A percentile compares a stretch with the other conserved stretches of the same genome.
These are phyloP conservation scores for Trametes villosa DNA, from an alignment of 768 basidiomycete species.

Conservation along the genomic window DNA sequence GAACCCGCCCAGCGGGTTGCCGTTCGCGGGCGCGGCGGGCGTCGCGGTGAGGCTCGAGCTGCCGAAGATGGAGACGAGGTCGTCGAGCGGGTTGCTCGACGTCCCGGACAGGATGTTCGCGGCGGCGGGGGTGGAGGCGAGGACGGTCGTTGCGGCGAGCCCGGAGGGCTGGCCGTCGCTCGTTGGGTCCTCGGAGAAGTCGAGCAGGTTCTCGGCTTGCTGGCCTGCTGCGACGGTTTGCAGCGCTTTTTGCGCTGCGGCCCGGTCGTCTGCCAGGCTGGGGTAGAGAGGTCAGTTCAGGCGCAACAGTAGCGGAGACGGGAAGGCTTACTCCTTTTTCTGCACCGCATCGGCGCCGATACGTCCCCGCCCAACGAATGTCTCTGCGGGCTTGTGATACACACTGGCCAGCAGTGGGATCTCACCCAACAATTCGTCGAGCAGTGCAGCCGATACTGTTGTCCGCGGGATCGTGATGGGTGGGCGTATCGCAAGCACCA, in stretches of 20 bases:
- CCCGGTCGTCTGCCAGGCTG: conserved; percentile 69
- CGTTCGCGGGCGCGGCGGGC: conserved; percentile 22
- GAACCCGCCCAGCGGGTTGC: conserved; percentile 32
- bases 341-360: conserved; percentile 82
- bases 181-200: conserved; percentile 78
- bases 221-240: conserved; percentile 91
- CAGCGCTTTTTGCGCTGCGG: conserved; percentile 80
- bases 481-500: conserved; percentile 89
- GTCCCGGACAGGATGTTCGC: conserved; percentile 77
- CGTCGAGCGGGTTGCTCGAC: conserved; percentile 88
- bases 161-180: conserved; percentile 67
- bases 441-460: conserved; percentile 81
- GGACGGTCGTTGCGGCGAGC: conserved; percentile 75
- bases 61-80: conserved; percentile 92
- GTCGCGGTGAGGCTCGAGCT: conserved; percentile 41
- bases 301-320: background rate
- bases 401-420: conserved; percentile 90
- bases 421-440: conserved; percentile 92
- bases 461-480: conserved; percentile 93
- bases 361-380: conserved; percentile 92
- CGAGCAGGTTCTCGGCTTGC: conserved; percentile 92
- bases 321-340: conserved; percentile 60
- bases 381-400: conserved; percentile 96
- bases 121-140: conserved; percentile 73
- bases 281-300: background rate